Percentiles rank a stretch among this genome's conserved stretches.
phyloP scores from a whole-genome alignment of 208 protist species.

The Acanthamoeba lenticulata region DNA sequence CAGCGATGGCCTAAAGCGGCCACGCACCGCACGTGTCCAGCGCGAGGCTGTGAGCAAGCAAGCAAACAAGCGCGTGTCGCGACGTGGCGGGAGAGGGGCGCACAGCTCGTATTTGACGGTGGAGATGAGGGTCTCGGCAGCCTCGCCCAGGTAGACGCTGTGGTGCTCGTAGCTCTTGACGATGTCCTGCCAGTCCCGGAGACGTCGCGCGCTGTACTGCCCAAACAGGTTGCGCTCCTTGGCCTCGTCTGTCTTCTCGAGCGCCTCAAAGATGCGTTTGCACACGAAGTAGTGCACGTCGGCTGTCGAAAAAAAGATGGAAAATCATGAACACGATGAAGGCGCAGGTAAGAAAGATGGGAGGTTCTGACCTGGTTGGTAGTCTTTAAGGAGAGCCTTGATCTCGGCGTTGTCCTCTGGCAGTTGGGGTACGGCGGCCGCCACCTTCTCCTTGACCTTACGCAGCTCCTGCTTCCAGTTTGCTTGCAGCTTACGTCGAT shows the following conservation, averaged over 20 bases:
- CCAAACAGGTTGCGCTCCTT: slow-evolving; percentile 43
- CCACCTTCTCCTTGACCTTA: slow-evolving; percentile 19
- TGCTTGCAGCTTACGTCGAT: slow-evolving; percentile 9
- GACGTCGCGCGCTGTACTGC: slow-evolving; percentile 19
- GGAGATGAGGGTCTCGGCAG: slow-evolving; percentile 29
- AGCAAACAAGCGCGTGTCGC: not conserved
- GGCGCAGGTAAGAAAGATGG: not conserved
- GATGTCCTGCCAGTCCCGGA: slow-evolving; percentile 52
- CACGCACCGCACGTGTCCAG: too few species aligned
- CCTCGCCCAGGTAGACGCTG: slow-evolving; percentile 8
- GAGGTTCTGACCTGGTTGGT: not conserved
- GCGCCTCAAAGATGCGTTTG: slow-evolving; percentile 31
- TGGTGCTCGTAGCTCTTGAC: slow-evolving; percentile 45
- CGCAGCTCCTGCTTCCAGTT: slow-evolving; percentile 46
- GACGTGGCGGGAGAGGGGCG: too few species aligned
- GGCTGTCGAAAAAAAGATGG: too few species aligned
- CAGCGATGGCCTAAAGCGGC: not conserved
- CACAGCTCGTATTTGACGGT: slow-evolving; percentile 60
- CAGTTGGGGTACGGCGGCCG: not conserved
- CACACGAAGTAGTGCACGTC: slow-evolving; percentile 58
- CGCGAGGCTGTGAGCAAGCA: too few species aligned
- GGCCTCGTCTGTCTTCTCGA: slow-evolving; percentile 19
- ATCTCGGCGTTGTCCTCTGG: slow-evolving; percentile 19
- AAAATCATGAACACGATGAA: too few species aligned
- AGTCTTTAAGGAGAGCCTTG: not conserved